Evolutionary conservation across 2,329 filamentous ascomycete genomes (phyloP), one percentile per base, ranked within the genome.

Genomic region (Thelonectria discophora): DNA sequence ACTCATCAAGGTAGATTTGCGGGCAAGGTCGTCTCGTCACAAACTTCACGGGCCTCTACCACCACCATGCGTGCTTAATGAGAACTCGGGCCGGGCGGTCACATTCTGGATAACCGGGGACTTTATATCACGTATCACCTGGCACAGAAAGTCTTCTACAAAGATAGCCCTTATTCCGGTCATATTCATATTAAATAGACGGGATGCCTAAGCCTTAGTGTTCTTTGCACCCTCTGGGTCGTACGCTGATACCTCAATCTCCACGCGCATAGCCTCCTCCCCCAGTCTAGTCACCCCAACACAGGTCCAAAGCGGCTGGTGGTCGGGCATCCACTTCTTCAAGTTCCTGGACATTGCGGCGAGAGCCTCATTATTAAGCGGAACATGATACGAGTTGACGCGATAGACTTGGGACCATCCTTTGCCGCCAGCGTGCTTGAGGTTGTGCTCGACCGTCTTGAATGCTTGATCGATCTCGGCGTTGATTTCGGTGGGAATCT

Each of bases 381-480:
- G 48, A 5, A 51, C 30, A 21, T 51, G 30, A 9, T 51, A 51
- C 10, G 48, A 51, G 34, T 51, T 51, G 17, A 51, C 48, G 2
- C 48, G 34, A 15, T 18, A 51, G 6, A 51, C 48, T 40, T 51
- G 48, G 7, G 48, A 40, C 30, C 48, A 51, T 20, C 48, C 32
- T n/a, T 51, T 51, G n/a, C 48, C 30, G 18, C 48, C 48, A n/a
- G 48, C 32, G n/a, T 51, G 30, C 30, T 51, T 51, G 27, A 51
- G 48, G n/a, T 20, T 21, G 3, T 34, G 48, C 18, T 51, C 48
- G 5, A 51, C 48, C 11, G 34, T 51, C 7, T 32, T 20, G n/a
- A 51, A 51, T 3, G 48, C 48, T 6, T 39, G 48, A n/a, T 51
- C 48, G 11, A 51, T 51, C 5, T 51, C 32, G 1, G 17, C 30